Percentiles rank a stretch among this genome's conserved stretches.
These are phyloP conservation scores for Colletotrichum sp. DNA, from an alignment of 2,329 filamentous ascomycete species.

Conservation along the genomic window DNA sequence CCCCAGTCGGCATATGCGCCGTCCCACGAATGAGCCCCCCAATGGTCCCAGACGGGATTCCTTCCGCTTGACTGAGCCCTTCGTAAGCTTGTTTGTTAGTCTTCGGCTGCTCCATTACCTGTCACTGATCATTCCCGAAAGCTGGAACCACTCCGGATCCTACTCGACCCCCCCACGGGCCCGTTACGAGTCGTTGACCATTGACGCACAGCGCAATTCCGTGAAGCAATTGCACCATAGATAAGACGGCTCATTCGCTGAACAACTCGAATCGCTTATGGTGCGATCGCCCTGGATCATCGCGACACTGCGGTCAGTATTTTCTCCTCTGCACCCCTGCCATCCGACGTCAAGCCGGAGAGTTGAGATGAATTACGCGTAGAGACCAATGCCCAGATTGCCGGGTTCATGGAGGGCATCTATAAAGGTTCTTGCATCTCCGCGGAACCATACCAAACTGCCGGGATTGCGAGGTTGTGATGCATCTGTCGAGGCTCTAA, in stretches of 20 bases:
- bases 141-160: slow-evolving; percentile 1
- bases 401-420: neutral
- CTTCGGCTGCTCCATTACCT: neutral
- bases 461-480: neutral
- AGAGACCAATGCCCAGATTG: neutral
- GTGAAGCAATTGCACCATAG: slow-evolving; percentile 21
- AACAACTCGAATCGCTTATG: neutral
- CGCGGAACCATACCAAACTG: neutral
- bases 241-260: slow-evolving; percentile 11
- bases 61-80: neutral
- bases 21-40: neutral
- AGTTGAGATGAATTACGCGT: neutral
- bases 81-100: neutral
- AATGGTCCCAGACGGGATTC: neutral
- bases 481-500: neutral
- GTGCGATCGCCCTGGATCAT: slow-evolving; percentile 8
- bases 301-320: neutral
- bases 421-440: slow-evolving; percentile 19
- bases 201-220: slow-evolving; percentile 6
- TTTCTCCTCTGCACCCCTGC: neutral
- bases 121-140: neutral
- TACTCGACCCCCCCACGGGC: neutral
- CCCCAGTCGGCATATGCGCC: neutral
- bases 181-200: neutral
- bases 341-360: neutral